Evolutionary conservation across 2,329 filamentous ascomycete genomes (phyloP).

Genomic region (Phaeosphaeriaceae sp.): DNA sequence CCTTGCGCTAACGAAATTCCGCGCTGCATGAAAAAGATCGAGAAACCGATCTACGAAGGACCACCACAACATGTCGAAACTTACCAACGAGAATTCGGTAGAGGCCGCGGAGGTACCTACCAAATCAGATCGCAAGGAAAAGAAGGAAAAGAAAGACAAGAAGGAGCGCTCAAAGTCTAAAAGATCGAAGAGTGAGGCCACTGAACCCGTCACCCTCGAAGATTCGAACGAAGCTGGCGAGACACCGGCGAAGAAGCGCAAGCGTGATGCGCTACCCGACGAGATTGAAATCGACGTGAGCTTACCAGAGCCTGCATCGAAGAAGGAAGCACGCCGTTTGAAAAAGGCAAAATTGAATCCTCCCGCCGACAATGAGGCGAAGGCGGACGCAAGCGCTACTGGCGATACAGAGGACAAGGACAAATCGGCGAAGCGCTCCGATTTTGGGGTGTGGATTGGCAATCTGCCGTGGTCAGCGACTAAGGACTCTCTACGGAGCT

Average conservation of each 20-base stretch:
- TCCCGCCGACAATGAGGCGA: slow-evolving; percentile 17
- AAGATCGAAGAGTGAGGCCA: slow-evolving; percentile 17
- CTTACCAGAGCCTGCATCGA: slow-evolving; percentile 93
- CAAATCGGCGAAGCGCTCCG: slow-evolving; percentile 66
- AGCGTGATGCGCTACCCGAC: slow-evolving; percentile 65
- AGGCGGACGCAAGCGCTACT: slow-evolving; percentile 18
- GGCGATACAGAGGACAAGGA: slow-evolving; percentile 45
- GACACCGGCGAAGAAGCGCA: slow-evolving; percentile 53
- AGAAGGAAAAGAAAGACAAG: slow-evolving; percentile 27
- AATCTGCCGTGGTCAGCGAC: slow-evolving; percentile 88
- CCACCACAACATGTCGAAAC: slow-evolving; percentile 18
- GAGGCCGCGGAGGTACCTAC: slow-evolving; percentile 12
- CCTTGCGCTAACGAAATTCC: slow-evolving; percentile 18
- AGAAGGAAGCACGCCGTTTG: slow-evolving; percentile 86
- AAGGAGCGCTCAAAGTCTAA: slow-evolving; percentile 32
- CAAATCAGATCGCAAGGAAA: slow-evolving; percentile 33
- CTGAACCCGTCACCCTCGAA: slow-evolving; percentile 15
- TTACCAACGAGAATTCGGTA: slow-evolving; percentile 7
- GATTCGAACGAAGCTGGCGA: slow-evolving; percentile 13
- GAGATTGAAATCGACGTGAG: slow-evolving; percentile 87
- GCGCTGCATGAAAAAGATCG: slow-evolving; percentile 26
- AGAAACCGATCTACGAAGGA: slow-evolving; percentile 2
- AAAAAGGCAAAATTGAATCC: slow-evolving; percentile 76
- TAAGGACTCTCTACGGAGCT: slow-evolving; percentile 75
- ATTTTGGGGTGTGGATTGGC: slow-evolving; percentile 92